Percentiles rank a stretch among this genome's conserved stretches.
Evolutionary conservation across 495 filamentous ascomycete species (phyloP).

Genomic region (Aspergillus affinis): DNA sequence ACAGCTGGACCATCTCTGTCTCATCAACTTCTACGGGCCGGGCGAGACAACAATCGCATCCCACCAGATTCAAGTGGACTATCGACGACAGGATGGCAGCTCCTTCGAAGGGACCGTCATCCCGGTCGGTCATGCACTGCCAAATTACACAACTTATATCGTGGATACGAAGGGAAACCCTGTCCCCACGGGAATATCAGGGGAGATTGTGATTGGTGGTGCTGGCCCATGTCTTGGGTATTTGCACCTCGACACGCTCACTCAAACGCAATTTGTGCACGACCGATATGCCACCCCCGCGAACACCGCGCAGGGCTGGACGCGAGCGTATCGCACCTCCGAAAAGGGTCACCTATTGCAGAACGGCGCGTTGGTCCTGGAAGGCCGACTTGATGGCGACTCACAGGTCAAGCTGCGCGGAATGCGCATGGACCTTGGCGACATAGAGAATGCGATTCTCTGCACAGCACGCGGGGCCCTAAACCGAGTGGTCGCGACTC

Average conservation of each 20-base stretch:
- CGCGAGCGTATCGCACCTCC: slow-evolving; percentile 36
- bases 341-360: slow-evolving; percentile 31
- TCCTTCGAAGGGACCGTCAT: background rate
- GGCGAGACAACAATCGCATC: slow-evolving; percentile 17
- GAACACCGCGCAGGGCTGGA: slow-evolving; percentile 28
- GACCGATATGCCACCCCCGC: slow-evolving; percentile 23
- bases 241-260: slow-evolving; percentile 29
- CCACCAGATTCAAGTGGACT: slow-evolving; percentile 3
- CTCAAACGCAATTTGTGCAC: slow-evolving; percentile 27
- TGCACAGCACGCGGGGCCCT: background rate
- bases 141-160: slow-evolving; percentile 30
- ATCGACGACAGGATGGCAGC: background rate
- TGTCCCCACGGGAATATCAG: slow-evolving; percentile 37
- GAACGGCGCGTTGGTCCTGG: slow-evolving; percentile 39
- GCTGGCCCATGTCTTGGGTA: slow-evolving; percentile 41
- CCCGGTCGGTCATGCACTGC: background rate
- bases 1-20: slow-evolving; percentile 5
- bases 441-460: slow-evolving; percentile 42
- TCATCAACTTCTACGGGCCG: slow-evolving; percentile 30
- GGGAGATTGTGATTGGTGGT: slow-evolving; percentile 45
- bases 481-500: background rate
- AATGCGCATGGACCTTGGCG: slow-evolving; percentile 48
- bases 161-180: slow-evolving; percentile 36
- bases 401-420: slow-evolving; percentile 51
- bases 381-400: slow-evolving; percentile 41